phyloP scores from a whole-genome alignment of 208 protist genomes.

The Polymyxa betae region DNA sequence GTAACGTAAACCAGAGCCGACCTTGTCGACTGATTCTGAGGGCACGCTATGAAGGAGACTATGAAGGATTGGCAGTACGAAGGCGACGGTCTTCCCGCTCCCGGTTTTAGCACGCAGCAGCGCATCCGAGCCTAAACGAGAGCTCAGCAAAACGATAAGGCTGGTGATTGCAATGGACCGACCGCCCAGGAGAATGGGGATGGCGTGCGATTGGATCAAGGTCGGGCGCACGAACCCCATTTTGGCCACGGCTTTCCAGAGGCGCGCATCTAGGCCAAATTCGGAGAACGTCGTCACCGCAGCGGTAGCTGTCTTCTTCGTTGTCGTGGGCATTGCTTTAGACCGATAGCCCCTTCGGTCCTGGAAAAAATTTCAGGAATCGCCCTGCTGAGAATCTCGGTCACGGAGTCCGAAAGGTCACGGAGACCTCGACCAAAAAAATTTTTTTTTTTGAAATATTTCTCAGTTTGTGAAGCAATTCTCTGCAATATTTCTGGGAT shows the following conservation, averaged over 20 bases:
- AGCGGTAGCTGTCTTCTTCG: no score
- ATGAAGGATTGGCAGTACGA: slow-evolving; percentile 92
- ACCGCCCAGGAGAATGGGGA: background rate
- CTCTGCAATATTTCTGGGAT: no score
- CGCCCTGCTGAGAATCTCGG: no score
- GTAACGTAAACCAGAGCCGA: background rate
- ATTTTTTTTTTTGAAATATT: no score
- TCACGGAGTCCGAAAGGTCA: no score
- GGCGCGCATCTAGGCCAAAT: background rate
- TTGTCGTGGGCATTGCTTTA: no score
- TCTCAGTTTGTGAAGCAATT: no score
- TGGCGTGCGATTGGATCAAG: slow-evolving; percentile 1
- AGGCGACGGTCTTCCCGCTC: slow-evolving; percentile 98
- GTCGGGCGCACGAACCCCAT: background rate
- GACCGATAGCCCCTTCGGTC: no score
- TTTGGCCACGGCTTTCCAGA: background rate
- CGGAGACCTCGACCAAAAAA: no score
- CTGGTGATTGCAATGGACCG: no score
- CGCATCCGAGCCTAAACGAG: slow-evolving; percentile 76
- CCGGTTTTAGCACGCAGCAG: slow-evolving; percentile 95
- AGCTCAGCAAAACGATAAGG: no score
- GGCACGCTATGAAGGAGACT: background rate
- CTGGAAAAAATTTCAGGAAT: no score
- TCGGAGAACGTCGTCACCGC: background rate
- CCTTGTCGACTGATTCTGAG: background rate